Conservation (phyloP, 2,329 filamentous ascomycete species). For the Fusarium multiceps region DNA sequence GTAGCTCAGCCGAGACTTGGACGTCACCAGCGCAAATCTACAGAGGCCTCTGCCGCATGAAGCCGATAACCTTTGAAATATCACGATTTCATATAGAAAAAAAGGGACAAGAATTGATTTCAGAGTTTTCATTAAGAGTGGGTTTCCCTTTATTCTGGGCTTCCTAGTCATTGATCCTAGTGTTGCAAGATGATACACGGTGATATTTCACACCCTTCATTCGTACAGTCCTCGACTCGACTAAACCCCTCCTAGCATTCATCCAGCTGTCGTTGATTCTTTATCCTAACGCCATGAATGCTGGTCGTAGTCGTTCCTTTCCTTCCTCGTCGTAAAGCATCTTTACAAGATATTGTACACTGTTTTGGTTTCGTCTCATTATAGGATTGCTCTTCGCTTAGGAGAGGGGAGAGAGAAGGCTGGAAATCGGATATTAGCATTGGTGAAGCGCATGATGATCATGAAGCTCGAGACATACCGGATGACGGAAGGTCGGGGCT, state of each 20-base stretch:
- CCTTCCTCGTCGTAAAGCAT: constrained; percentile 7
- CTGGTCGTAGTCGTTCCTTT: constrained; percentile 28
- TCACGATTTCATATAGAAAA: not conserved
- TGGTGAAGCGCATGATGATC: constrained; percentile 29
- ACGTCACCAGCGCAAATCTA: constrained; percentile 31
- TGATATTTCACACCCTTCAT: constrained; percentile 20
- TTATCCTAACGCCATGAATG: constrained; percentile 45
- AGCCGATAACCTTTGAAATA: not conserved
- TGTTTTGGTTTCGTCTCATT: constrained; percentile 26
- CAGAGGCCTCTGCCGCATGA: constrained; percentile 23
- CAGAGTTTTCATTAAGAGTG: constrained; percentile 40
- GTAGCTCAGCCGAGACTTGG: constrained; percentile 29
- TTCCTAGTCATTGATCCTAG: constrained; percentile 24
- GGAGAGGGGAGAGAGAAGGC: constrained; percentile 73
- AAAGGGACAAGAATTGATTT: not conserved
- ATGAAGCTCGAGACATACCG: constrained; percentile 55
- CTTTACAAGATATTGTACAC: constrained; percentile 44
- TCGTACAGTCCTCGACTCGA: constrained; percentile 34
- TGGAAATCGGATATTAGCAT: constrained; percentile 44
- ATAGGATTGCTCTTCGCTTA: constrained; percentile 51
- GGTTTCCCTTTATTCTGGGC: constrained; percentile 27
- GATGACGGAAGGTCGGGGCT: constrained; percentile 82
- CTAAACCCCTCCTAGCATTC: constrained; percentile 35
- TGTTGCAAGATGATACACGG: constrained; percentile 43
- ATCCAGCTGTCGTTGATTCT: constrained; percentile 27